These are phyloP conservation scores for Spathaspora sp. DNA, from an alignment of 805 yeast genomes.

Conservation along the genomic window DNA sequence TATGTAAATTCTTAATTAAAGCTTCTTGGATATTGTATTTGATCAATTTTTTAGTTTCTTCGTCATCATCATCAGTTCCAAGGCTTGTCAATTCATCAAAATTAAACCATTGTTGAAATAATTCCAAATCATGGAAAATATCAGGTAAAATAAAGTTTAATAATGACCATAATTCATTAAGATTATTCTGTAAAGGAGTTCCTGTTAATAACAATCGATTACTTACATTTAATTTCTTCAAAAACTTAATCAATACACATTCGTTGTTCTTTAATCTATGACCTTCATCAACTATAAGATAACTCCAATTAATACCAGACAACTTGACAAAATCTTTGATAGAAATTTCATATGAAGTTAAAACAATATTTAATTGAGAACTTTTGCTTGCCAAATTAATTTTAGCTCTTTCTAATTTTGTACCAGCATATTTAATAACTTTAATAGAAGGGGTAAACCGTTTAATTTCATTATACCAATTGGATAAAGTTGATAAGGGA, in stretches of 20 bases:
- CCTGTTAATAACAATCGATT: slow-evolving; percentile 86
- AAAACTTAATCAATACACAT: slow-evolving; percentile 66
- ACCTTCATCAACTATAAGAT: slow-evolving; percentile 91
- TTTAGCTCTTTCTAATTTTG: slow-evolving; percentile 50
- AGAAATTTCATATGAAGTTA: slow-evolving; percentile 81
- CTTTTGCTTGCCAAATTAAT: slow-evolving; percentile 27
- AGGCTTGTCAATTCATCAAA: slow-evolving; percentile 53
- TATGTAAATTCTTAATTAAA: slow-evolving; percentile 74
- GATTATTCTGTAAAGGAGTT: slow-evolving; percentile 92
- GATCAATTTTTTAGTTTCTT: slow-evolving; percentile 48
- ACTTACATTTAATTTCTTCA: slow-evolving; percentile 62
- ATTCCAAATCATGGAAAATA: slow-evolving; percentile 82
- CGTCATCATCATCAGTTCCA: slow-evolving; percentile 24
- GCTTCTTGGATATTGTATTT: slow-evolving; percentile 50
- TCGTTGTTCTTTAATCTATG: slow-evolving; percentile 86
- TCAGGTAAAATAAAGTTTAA: slow-evolving; percentile 90
- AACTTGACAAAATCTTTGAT: slow-evolving; percentile 63
- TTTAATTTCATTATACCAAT: slow-evolving; percentile 75
- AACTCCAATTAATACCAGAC: slow-evolving; percentile 64
- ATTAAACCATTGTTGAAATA: slow-evolving; percentile 94
- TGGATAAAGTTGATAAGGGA: slow-evolving; percentile 80
- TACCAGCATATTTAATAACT: slow-evolving; percentile 62
- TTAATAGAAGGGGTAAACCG: slow-evolving; percentile 71
- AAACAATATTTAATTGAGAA: slow-evolving; percentile 45
- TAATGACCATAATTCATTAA: slow-evolving; percentile 88